Evolutionary conservation across 768 basidiomycete genomes (phyloP).

Genomic region (Boletus sp.): DNA sequence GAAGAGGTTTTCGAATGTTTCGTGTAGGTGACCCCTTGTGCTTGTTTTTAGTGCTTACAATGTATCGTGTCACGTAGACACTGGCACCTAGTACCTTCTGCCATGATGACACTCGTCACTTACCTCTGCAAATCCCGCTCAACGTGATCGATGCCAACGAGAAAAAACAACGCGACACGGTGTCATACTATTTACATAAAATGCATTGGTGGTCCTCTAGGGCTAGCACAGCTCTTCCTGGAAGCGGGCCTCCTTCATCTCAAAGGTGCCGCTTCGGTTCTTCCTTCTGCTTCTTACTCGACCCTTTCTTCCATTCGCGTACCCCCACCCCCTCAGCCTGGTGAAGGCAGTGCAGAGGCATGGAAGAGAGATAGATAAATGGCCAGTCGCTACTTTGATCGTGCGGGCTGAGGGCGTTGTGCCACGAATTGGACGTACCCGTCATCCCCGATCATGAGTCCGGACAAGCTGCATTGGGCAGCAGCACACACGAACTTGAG

Average conservation of each 20-base stretch:
- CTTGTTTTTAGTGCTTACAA: neutral
- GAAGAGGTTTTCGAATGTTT: slow-evolving; percentile 83
- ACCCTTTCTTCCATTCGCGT: slow-evolving; percentile 77
- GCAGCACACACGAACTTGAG: slow-evolving; percentile 45
- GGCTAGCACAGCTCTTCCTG: slow-evolving; percentile 72
- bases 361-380: slow-evolving; percentile 75
- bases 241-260: slow-evolving; percentile 78
- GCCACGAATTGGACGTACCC: slow-evolving; percentile 68
- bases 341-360: slow-evolving; percentile 61
- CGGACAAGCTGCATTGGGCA: slow-evolving; percentile 24
- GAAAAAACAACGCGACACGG: slow-evolving; percentile 48
- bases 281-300: slow-evolving; percentile 71
- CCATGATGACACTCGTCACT: slow-evolving; percentile 74
- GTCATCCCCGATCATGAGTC: slow-evolving; percentile 51
- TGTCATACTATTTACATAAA: slow-evolving; percentile 62
- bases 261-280: slow-evolving; percentile 73
- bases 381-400: slow-evolving; percentile 71
- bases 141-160: slow-evolving; percentile 35
- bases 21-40: slow-evolving; percentile 46
- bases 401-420: slow-evolving; percentile 57
- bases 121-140: slow-evolving; percentile 53
- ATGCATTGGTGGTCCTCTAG: slow-evolving; percentile 62
- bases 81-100: slow-evolving; percentile 77
- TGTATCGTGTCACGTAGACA: slow-evolving; percentile 48
- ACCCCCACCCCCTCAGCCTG: slow-evolving; percentile 48